Conservation (phyloP, 1,284 basidiomycete species). For the Trametes polyzona region DNA sequence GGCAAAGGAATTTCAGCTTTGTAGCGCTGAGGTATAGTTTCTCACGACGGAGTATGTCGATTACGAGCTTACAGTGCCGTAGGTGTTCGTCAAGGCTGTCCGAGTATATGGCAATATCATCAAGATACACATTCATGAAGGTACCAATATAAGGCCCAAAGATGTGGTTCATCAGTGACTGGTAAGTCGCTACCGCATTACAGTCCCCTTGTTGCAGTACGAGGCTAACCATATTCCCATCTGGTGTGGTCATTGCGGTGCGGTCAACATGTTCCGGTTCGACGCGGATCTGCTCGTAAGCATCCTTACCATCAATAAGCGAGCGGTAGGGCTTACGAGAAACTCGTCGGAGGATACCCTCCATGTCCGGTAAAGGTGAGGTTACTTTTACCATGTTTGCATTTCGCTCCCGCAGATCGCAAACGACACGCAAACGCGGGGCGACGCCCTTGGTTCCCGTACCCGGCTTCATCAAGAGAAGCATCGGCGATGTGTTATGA, state of each 20-base stretch:
- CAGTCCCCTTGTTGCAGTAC: constrained; percentile 40
- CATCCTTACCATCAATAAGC: constrained; percentile 18
- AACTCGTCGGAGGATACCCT: constrained; percentile 16
- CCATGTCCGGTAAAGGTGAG: constrained; percentile 34
- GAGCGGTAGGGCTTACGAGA: neutral
- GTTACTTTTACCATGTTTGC: constrained; percentile 42
- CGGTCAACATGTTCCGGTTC: constrained; percentile 18
- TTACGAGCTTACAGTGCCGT: constrained; percentile 24
- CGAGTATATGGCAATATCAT: constrained; percentile 39
- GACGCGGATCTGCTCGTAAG: constrained; percentile 20
- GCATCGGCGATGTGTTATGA: constrained; percentile 39
- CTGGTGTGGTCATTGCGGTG: constrained; percentile 24
- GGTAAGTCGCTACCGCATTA: constrained; percentile 41
- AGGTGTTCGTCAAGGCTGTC: constrained; percentile 33
- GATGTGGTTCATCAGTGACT: constrained; percentile 39
- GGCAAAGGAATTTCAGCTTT: constrained; percentile 36
- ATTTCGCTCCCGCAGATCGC: constrained; percentile 38
- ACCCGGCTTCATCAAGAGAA: constrained; percentile 35
- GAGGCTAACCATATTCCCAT: constrained; percentile 37
- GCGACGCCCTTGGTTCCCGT: constrained; percentile 22
- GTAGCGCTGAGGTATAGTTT: constrained; percentile 30
- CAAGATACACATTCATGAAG: constrained; percentile 24
- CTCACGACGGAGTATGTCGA: constrained; percentile 28
- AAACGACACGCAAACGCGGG: constrained; percentile 35
- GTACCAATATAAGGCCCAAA: constrained; percentile 34